Evolutionary conservation across 116 monocot species (phyloP), one percentile per base, ranked within the genome.

Genomic region (Phalaenopsis hybrid): DNA sequence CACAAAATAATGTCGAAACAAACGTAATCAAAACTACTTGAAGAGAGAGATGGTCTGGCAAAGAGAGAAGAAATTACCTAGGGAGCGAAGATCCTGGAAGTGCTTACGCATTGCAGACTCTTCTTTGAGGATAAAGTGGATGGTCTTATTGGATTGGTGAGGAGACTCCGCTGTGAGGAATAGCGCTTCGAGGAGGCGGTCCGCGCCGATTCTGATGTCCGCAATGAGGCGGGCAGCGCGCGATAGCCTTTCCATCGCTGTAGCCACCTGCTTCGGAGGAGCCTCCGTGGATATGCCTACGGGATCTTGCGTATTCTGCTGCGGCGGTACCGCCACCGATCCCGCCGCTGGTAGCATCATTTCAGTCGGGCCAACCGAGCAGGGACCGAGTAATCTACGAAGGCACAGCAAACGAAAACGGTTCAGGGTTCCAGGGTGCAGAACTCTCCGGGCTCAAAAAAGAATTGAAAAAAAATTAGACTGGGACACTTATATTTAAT

Each of bases 231-330:
- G 89, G 17, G 87, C 89, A 25, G 93, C 93, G 12, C 82, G 89
- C 16, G 89, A 86, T 7, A 98, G 87, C 81, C 98, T 81, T 41
- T 98, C 98, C 93, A 98, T 98, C 31, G 94, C 97, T 85, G 86
- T 86, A 9, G 94, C 94, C 81, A 97, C 97, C 90, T 91, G 94
- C 86, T 94, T 97, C 57, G 94, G 97, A 57, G 97, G 97, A 50
- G 97, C 94, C 28, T 90, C 97, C 20, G 76, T 85, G 44, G 61
- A n/a, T 2, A 81, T 25, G 10, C 1, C 43, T 1, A 16, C 68
- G 4, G 70, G 18, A 31, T 82, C 77, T 31, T 63, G 73, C 12
- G 41, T 13, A 20, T 79, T 81, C 6, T 23, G 23, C 79, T 17
- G 45, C 81, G 77, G 8, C 55, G 80, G 45, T 65, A 4, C 3